These are phyloP conservation scores for Marasmius fiardii DNA, from an alignment of 1,284 basidiomycete genomes.

Conservation along the genomic window DNA sequence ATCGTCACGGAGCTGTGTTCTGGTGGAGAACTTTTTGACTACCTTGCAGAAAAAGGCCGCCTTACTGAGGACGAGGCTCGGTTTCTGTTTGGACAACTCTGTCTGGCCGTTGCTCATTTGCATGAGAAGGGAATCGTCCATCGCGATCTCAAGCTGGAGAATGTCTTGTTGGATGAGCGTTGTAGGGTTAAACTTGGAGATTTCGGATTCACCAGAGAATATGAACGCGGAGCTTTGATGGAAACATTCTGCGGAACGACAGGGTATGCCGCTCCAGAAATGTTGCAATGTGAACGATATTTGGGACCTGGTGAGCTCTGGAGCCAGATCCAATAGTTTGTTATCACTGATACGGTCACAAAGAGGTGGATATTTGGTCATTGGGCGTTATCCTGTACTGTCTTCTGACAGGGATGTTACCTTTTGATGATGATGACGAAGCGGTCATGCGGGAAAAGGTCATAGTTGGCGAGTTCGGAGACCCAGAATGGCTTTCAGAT, in stretches of 20 bases:
- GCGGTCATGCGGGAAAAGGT: slow-evolving; percentile 86
- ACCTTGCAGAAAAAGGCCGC: slow-evolving; percentile 92
- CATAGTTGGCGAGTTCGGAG: slow-evolving; percentile 84
- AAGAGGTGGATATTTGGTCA: slow-evolving; percentile 98
- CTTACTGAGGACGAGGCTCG: slow-evolving; percentile 81
- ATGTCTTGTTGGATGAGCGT: slow-evolving; percentile 86
- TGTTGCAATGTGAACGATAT: slow-evolving; percentile 88
- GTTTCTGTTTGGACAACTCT: slow-evolving; percentile 90
- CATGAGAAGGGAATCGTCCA: slow-evolving; percentile 92
- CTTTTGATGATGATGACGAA: slow-evolving; percentile 98
- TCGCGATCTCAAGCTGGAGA: slow-evolving; percentile 95
- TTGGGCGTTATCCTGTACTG: slow-evolving; percentile 94
- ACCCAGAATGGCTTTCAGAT: slow-evolving; percentile 86
- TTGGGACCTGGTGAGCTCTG: slow-evolving; percentile 72
- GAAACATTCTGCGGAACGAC: slow-evolving; percentile 98
- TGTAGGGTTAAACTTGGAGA: slow-evolving; percentile 91
- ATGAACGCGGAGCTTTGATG: slow-evolving; percentile 79
- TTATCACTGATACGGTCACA: slow-evolving; percentile 7
- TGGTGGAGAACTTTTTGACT: slow-evolving; percentile 97
- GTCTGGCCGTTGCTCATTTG: slow-evolving; percentile 90
- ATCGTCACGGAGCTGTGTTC: slow-evolving; percentile 96
- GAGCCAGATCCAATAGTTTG: slow-evolving; percentile 2
- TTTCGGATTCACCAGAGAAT: slow-evolving; percentile 96
- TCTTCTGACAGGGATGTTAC: slow-evolving; percentile 91
- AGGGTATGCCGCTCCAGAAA: slow-evolving; percentile 94